Conservation (phyloP, 2,329 filamentous ascomycete species). For the Colletotrichum truncatum region DNA sequence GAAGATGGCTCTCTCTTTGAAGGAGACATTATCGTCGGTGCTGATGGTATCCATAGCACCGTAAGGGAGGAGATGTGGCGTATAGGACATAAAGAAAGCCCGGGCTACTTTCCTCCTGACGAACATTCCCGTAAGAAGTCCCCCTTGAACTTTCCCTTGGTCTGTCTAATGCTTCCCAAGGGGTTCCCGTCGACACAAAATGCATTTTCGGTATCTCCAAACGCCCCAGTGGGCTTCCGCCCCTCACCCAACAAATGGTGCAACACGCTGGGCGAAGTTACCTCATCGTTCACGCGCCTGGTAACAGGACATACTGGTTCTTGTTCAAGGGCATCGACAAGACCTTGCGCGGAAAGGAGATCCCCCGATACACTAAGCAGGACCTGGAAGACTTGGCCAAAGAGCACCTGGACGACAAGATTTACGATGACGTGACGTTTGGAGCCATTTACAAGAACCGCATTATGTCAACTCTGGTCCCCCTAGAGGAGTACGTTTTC, state of each 20-base stretch:
- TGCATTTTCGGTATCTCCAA: slow-evolving; percentile 51
- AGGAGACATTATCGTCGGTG: slow-evolving; percentile 47
- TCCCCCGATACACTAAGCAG: slow-evolving; percentile 43
- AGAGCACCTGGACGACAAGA: slow-evolving; percentile 30
- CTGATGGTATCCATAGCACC: slow-evolving; percentile 51
- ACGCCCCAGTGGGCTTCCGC: not conserved
- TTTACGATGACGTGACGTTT: slow-evolving; percentile 39
- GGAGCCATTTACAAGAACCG: slow-evolving; percentile 40
- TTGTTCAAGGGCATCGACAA: slow-evolving; percentile 41
- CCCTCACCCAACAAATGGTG: not conserved
- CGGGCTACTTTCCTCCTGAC: slow-evolving; percentile 34
- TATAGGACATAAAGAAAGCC: slow-evolving; percentile 32
- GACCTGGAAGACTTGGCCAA: slow-evolving; percentile 40
- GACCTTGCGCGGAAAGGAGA: slow-evolving; percentile 38
- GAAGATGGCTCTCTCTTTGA: slow-evolving; percentile 38
- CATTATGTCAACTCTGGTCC: slow-evolving; percentile 37
- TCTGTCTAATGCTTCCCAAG: not conserved
- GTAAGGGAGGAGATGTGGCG: slow-evolving; percentile 42
- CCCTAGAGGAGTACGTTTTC: slow-evolving; percentile 43
- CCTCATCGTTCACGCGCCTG: slow-evolving; percentile 42
- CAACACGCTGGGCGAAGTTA: slow-evolving; percentile 34
- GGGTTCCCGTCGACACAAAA: slow-evolving; percentile 16
- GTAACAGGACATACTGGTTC: slow-evolving; percentile 46
- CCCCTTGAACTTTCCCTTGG: not conserved
- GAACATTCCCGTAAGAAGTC: slow-evolving; percentile 28